phyloP scores from a whole-genome alignment of 495 filamentous ascomycete species.

The Neurospora tetrasperma region DNA sequence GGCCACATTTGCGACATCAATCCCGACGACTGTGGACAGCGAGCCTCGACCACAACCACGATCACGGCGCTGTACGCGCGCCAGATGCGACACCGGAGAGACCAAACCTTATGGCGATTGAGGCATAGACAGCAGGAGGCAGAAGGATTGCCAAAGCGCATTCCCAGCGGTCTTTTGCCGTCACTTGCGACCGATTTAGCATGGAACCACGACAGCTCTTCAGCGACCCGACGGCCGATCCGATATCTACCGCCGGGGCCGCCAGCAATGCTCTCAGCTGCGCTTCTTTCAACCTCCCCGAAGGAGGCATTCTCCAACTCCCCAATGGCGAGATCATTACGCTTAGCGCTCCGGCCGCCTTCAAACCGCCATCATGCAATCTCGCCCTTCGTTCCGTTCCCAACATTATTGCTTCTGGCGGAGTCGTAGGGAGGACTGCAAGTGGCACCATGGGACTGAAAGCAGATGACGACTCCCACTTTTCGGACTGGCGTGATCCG shows the following conservation, averaged over 20 bases:
- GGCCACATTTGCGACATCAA: background rate
- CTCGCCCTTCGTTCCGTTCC: slow-evolving; percentile 24
- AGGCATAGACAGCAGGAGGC: slow-evolving; percentile 16
- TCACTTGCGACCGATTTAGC: slow-evolving; percentile 5
- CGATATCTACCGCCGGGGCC: slow-evolving; percentile 7
- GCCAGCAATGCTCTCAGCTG: slow-evolving; percentile 16
- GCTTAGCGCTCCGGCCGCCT: slow-evolving; percentile 51
- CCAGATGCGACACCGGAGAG: slow-evolving; percentile 7
- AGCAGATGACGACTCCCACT: slow-evolving; percentile 15
- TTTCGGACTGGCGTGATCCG: slow-evolving; percentile 60
- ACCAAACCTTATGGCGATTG: slow-evolving; percentile 24
- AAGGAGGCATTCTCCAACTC: slow-evolving; percentile 49
- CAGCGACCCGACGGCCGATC: slow-evolving; percentile 9
- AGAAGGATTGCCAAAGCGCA: slow-evolving; percentile 17
- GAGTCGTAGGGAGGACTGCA: slow-evolving; percentile 17
- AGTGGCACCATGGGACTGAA: slow-evolving; percentile 1
- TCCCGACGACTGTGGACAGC: background rate
- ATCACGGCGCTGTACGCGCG: background rate
- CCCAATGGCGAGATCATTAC: slow-evolving; percentile 48
- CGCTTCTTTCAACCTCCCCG: slow-evolving; percentile 43
- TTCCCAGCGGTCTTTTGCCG: slow-evolving; percentile 14
- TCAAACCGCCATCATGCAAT: slow-evolving; percentile 49
- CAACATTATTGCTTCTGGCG: slow-evolving; percentile 35
- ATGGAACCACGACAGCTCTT: slow-evolving; percentile 19
- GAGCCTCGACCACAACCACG: background rate